These are phyloP conservation scores for Meyerozyma smithsonii DNA, from an alignment of 1,139 yeast genomes.

Conservation along the genomic window DNA sequence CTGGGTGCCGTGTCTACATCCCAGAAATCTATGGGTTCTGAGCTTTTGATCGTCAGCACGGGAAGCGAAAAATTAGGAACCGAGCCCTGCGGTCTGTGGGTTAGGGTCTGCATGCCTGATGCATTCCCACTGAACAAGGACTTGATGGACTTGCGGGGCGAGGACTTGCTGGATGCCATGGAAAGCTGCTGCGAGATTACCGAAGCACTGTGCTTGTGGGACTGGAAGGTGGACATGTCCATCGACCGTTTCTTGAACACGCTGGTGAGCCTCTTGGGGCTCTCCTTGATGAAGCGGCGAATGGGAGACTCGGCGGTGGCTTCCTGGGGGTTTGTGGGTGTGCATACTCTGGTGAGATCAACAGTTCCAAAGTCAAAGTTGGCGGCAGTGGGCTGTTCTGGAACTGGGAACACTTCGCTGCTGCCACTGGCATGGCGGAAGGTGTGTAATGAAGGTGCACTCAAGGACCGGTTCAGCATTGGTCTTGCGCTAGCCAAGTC, in stretches of 20 bases:
- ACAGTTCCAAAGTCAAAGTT: not conserved
- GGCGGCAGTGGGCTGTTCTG: not conserved
- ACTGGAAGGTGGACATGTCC: constrained; percentile 11
- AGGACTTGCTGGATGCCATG: constrained; percentile 23
- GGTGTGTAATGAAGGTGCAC: constrained; percentile 43
- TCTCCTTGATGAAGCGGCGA: constrained; percentile 28
- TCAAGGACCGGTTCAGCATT: constrained; percentile 26
- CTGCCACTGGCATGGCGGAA: constrained; percentile 17
- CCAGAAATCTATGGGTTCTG: constrained; percentile 30
- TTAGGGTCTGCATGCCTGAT: constrained; percentile 1
- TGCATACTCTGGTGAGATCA: not conserved
- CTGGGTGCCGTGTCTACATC: constrained; percentile 27
- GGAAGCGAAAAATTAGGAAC: not conserved
- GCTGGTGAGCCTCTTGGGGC: constrained; percentile 28
- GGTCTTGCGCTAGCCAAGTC: constrained; percentile 16
- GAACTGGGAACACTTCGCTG: not conserved
- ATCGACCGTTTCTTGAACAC: constrained; percentile 22
- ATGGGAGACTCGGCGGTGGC: constrained; percentile 22
- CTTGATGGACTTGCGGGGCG: constrained; percentile 28
- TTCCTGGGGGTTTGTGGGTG: not conserved
- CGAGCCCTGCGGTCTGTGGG: not conserved
- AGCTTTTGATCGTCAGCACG: not conserved
- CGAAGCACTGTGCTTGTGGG: constrained; percentile 26
- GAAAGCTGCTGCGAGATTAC: constrained; percentile 28
- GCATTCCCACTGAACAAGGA: constrained; percentile 13